Percentiles rank a stretch among this genome's conserved stretches.
Evolutionary conservation across 1,284 basidiomycete genomes (phyloP).

Genomic region (Apiotrichum veenhuisii): DNA sequence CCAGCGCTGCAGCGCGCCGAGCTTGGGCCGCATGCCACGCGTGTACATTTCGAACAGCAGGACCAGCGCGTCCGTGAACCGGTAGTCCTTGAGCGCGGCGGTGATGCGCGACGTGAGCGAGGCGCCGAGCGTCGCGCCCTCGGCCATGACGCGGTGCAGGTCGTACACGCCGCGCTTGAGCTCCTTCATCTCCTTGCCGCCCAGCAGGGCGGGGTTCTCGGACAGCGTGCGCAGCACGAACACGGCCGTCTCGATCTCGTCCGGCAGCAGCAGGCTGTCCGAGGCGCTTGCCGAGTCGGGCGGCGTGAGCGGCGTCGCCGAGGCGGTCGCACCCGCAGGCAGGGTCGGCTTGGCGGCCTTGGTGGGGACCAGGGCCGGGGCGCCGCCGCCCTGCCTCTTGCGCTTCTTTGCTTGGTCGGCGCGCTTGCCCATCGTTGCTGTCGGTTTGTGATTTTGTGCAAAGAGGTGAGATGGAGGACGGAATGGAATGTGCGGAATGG

Average conservation of each 20-base stretch:
- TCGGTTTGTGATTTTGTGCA: too few species aligned
- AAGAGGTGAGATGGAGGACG: too few species aligned
- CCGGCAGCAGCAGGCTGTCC: constrained; percentile 29
- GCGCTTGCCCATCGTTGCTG: constrained; percentile 28
- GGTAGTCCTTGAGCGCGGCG: constrained; percentile 52
- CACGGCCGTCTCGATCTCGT: constrained; percentile 43
- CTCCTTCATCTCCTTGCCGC: constrained; percentile 39
- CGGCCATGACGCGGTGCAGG: constrained; percentile 41
- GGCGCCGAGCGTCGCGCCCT: constrained; percentile 41
- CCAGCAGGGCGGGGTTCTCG: constrained; percentile 39
- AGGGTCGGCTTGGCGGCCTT: background rate
- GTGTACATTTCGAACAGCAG: constrained; percentile 57
- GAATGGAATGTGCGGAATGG: too few species aligned
- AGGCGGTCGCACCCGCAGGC: background rate
- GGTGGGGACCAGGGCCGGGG: background rate
- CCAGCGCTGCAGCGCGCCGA: constrained; percentile 59
- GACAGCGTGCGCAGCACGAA: constrained; percentile 38
- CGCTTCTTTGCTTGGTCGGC: constrained; percentile 32
- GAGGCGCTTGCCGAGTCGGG: constrained; percentile 2
- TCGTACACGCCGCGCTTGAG: constrained; percentile 46
- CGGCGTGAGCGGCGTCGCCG: constrained; percentile 10
- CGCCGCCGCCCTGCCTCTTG: constrained; percentile 19
- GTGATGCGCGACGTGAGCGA: constrained; percentile 55
- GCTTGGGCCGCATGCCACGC: constrained; percentile 54
- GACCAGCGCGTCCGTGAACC: constrained; percentile 53